Evolutionary conservation across 768 basidiomycete species (phyloP).

Genomic region (Tephrocybe sp.): DNA sequence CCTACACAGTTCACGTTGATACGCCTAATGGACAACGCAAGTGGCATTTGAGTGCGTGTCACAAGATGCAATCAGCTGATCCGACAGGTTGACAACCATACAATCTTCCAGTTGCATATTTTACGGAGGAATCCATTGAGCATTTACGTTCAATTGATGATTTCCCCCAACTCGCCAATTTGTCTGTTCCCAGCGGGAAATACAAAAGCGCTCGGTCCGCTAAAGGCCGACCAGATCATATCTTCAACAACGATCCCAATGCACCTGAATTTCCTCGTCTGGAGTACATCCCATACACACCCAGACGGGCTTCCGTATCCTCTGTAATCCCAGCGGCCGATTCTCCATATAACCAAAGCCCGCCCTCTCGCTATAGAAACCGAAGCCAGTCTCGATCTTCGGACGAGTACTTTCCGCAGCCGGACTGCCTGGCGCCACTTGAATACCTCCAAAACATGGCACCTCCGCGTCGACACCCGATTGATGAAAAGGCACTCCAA

Average conservation of each 20-base stretch:
- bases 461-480: conserved; percentile 63
- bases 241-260: conserved; percentile 42
- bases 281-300: conserved; percentile 45
- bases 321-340: conserved; percentile 19
- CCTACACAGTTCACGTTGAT: conserved; percentile 76
- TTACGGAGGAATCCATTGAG: conserved; percentile 67
- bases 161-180: conserved; percentile 43
- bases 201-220: conserved; percentile 73
- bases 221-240: conserved; percentile 52
- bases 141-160: conserved; percentile 63
- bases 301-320: conserved; percentile 20
- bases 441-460: conserved; percentile 65
- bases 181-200: conserved; percentile 59
- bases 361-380: conserved; percentile 7
- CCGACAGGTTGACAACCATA: conserved; percentile 18
- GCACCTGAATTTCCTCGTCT: conserved; percentile 34
- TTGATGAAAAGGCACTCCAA: conserved; percentile 51
- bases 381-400: conserved; percentile 26
- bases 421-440: conserved; percentile 54
- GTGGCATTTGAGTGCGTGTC: conserved; percentile 72
- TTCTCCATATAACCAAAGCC: conserved; percentile 4
- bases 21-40: conserved; percentile 66
- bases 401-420: conserved; percentile 22
- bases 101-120: conserved; percentile 63
- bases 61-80: neutral